These are phyloP conservation scores for Warburgia ugandensis DNA, from an alignment of 164 flowering plant genomes.

Conservation along the genomic window DNA sequence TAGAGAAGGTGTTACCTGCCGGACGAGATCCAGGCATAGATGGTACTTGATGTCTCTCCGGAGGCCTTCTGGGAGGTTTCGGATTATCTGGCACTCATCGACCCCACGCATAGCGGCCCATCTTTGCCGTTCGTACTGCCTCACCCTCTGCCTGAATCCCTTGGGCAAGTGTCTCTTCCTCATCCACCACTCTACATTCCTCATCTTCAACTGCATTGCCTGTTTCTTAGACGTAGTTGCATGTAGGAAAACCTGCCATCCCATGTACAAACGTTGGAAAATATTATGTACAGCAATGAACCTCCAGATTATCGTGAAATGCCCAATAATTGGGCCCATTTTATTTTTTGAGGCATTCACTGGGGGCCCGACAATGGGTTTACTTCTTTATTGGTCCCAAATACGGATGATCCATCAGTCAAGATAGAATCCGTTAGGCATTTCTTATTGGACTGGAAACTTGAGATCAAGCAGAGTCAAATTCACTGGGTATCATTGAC, in stretches of 20 bases:
- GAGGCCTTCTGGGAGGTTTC: conserved; percentile 89
- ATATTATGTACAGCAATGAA: no score
- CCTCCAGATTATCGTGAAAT: no score
- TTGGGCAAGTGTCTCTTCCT: conserved; percentile 59
- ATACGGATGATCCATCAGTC: no score
- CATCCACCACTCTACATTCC: conserved; percentile 98
- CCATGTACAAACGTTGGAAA: background rate
- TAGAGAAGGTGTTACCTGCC: conserved; percentile 44
- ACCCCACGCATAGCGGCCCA: conserved; percentile 99
- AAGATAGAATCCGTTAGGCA: no score
- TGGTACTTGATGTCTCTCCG: conserved; percentile 93
- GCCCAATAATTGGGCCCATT: no score
- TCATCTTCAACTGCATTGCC: conserved; percentile 88
- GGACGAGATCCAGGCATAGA: conserved; percentile 82
- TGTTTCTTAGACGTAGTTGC: conserved; percentile 87
- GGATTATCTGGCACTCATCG: conserved; percentile 73
- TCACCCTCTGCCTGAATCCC: conserved; percentile 66
- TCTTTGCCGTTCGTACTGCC: conserved; percentile 76
- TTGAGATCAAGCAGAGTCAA: no score
- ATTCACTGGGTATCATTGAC: no score
- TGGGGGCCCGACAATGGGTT: no score
- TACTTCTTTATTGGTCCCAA: no score
- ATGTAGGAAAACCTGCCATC: conserved; percentile 27
- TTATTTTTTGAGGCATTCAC: no score
- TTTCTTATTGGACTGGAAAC: no score